Base-by-base conservation (phyloP, 2,329 filamentous ascomycete genomes). In the Neurospora crassa region DNA sequence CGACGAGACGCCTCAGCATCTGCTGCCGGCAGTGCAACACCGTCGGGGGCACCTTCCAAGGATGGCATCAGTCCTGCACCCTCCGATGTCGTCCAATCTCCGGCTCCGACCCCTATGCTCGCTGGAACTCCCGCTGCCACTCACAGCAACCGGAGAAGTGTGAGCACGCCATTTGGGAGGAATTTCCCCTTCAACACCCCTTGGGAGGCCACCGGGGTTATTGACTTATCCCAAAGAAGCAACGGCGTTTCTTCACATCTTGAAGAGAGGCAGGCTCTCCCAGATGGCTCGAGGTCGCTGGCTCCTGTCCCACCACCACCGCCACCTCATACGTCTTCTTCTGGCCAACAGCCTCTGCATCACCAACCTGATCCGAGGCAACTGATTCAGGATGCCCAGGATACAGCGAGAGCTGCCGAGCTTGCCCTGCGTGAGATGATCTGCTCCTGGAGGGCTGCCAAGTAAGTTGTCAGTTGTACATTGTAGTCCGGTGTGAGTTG, bases 391-490 rank as follows among this genome's bases (percentile, higher is more conserved):
- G 92, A 94, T 76, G 91, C 92, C 45, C 81, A 88, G 76, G 94
- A 97, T 78, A 93, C 89, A n/a, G 91, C 91, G 24, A 88, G 89
- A 74, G 94, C 94, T 5, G 90, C 94, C 29, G 93, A 97, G 81
- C 82, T 97, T 78, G 94, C 95, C 7, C 81, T 97, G 75, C 86
- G 92, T 73, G 95, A 97, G 82, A 84, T 97, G 67, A 82, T 97
- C 70, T 90, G 91, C 77, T 94, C 92, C 72, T 87, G 94, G 79
- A 89, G 92, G 78, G 92, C 94, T 74, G 94, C 94, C 74, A 93
- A 91, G 92, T 94, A 85, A 76, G 89, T 76, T 10, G 16, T 14
- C 40, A 40, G 11, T 40, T 40, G 2, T 40, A 40, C 3, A 14
- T 11, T 5, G 40, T 40, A 29, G 70, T 47, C 69, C 67, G 40